A percentile compares a stretch with the other conserved stretches of the same genome.
Conservation (phyloP, 148 eudicot genomes). For the Limonium bicolor region DNA sequence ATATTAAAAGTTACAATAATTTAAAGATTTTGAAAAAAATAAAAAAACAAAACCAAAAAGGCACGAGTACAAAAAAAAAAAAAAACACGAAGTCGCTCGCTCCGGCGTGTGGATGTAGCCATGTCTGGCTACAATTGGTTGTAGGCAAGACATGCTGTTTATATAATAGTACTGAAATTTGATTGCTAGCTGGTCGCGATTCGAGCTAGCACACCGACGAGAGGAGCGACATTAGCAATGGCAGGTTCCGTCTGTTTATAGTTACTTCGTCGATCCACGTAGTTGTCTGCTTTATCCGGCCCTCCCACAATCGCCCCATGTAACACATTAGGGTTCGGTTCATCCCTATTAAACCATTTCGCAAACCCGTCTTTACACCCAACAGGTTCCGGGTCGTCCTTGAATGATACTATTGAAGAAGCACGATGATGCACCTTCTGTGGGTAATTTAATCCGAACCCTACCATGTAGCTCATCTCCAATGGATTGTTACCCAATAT, state of each 20-base stretch:
- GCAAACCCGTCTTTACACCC: constrained; percentile 95
- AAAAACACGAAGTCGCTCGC: no score
- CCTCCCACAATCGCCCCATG: constrained; percentile 87
- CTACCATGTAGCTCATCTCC: constrained; percentile 71
- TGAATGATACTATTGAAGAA: constrained; percentile 60
- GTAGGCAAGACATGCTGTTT: no score
- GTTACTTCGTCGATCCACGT: constrained; percentile 48
- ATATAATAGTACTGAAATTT: no score
- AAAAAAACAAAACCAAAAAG: no score
- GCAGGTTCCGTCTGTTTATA: constrained; percentile 80
- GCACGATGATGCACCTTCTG: constrained; percentile 75
- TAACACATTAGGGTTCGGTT: constrained; percentile 53
- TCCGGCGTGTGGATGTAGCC: no score
- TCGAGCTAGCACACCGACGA: constrained; percentile 83
- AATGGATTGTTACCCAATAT: constrained; percentile 72
- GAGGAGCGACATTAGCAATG: constrained; percentile 71
- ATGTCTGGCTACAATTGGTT: no score
- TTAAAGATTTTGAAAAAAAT: no score
- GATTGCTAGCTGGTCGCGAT: no score
- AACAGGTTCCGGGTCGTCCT: constrained; percentile 54
- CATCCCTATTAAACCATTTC: constrained; percentile 39
- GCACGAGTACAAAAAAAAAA: no score
- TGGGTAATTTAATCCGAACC: constrained; percentile 49
- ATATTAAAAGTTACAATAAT: no score
- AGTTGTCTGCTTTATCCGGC: constrained; percentile 43